Evolutionary conservation across 139 green algal genomes (phyloP).

Genomic region (Pseudopediastrum boryanum): DNA sequence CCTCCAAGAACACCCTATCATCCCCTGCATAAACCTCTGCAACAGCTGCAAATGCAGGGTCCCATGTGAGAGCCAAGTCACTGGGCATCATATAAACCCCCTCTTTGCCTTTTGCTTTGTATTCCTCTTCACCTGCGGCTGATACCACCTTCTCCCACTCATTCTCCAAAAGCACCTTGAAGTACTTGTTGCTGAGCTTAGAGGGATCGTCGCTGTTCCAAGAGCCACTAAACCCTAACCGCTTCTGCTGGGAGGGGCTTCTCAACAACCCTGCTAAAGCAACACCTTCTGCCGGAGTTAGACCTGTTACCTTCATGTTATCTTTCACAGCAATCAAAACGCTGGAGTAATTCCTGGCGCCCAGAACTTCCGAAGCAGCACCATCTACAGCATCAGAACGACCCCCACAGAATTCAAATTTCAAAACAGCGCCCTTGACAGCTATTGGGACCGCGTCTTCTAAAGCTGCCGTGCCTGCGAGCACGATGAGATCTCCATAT

Average conservation of each 20-base stretch:
- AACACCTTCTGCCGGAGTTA: slow-evolving; percentile 17
- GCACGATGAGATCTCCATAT: slow-evolving; percentile 50
- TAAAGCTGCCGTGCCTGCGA: slow-evolving; percentile 36
- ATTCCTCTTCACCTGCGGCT: slow-evolving; percentile 7
- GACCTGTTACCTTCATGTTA: slow-evolving; percentile 24
- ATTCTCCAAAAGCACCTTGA: slow-evolving; percentile 33
- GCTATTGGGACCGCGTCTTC: slow-evolving; percentile 2
- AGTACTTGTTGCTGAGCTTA: slow-evolving; percentile 37
- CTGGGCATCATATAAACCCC: slow-evolving; percentile 9
- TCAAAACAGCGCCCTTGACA: not conserved
- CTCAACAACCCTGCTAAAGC: slow-evolving; percentile 27
- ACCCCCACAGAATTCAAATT: slow-evolving; percentile 39
- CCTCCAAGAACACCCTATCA: slow-evolving; percentile 14
- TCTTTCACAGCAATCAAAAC: slow-evolving; percentile 16
- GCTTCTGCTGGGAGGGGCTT: slow-evolving; percentile 7
- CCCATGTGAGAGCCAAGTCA: slow-evolving; percentile 16
- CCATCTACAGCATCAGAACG: slow-evolving; percentile 30
- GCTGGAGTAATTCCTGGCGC: slow-evolving; percentile 10
- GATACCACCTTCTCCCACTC: slow-evolving; percentile 11
- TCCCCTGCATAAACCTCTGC: slow-evolving; percentile 36
- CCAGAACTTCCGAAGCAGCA: slow-evolving; percentile 1
- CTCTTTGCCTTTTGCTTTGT: not conserved
- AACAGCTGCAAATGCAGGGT: slow-evolving; percentile 9
- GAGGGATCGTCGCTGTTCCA: not conserved
- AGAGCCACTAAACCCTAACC: slow-evolving; percentile 31